Evolutionary conservation across 176 grass and related monocot species (phyloP), one percentile per base, ranked within the genome.

Genomic region (Oryza glumipatula): DNA sequence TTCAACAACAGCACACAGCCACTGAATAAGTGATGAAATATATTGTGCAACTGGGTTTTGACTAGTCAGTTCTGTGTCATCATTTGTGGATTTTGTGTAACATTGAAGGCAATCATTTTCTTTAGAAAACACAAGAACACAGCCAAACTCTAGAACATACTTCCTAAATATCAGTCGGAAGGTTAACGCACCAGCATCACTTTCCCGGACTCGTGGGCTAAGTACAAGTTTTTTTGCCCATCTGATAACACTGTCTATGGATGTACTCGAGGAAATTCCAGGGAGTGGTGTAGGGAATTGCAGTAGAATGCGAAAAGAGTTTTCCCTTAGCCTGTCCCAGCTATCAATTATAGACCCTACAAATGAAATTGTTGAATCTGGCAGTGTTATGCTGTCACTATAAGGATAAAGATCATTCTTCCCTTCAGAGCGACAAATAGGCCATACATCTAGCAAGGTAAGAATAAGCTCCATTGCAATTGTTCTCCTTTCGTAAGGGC

Each of bases 381-480:
- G 91, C 73, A 89, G 90, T 56, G 91, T 98, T 88, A 98, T 92
- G 77, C 54, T 79, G 44, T 86, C 78, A 88, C 72, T 74, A 48
- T 98, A 95, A 78, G 91, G 96, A 86, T 90, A 90, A 73, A 98
- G 56, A 87, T 79, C 72, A 58, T 71, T 64, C 85, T 86, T 94
- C 76, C 92, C 89, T 88, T 91, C 87, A 58, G 89, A 84, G 9
- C 61, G 76, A 71, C 85, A 76, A 90, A 94, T 87, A 80, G 96
- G 96, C 96, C 96, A 98, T 76, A 90, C 90, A 82, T 98, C 91
- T 67, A 95, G n/a, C 86, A 95, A 84, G 82, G 82, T 95, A 85
- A 98, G 88, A 78, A 98, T 98, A 86, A 98, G 91, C 73, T 95
- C 91, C 96, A 98, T 98, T 88, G 96, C 93, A 87, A 95, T 98